Evolutionary conservation across 2,329 filamentous ascomycete species (phyloP).

Genomic region (Diaporthe amygdali): DNA sequence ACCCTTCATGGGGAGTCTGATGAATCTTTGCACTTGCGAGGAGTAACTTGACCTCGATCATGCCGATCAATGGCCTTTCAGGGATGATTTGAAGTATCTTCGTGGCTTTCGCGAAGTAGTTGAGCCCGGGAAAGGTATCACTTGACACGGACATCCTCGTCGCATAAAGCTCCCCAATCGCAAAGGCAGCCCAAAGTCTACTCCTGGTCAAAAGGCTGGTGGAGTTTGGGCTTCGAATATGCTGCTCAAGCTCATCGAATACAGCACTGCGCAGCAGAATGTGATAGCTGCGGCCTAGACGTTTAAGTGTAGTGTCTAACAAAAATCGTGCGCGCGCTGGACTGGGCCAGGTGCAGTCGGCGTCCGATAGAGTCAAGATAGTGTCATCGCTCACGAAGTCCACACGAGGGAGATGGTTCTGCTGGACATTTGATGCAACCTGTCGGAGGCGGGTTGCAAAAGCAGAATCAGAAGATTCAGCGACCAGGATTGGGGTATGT

Average conservation of each 20-base stretch:
- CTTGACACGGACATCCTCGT: neutral
- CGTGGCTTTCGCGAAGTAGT: neutral
- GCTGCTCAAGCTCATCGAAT: neutral
- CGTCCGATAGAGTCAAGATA: neutral
- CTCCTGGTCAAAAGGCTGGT: neutral
- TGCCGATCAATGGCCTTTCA: neutral
- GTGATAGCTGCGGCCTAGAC: neutral
- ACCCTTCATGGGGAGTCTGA: too few relatives aligned
- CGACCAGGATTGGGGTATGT: neutral
- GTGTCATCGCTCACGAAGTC: neutral
- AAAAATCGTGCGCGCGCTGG: neutral
- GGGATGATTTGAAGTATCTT: neutral
- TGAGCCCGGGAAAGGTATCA: neutral
- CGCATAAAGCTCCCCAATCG: neutral
- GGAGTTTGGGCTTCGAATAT: neutral
- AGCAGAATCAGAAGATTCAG: neutral
- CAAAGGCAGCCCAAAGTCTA: neutral
- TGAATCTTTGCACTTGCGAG: neutral
- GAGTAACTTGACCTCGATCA: neutral
- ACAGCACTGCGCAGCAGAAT: neutral
- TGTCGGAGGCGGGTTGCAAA: neutral
- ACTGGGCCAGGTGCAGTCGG: neutral
- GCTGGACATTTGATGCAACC: neutral
- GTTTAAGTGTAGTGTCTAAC: neutral
- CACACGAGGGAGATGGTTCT: neutral